Evolutionary conservation across 2,329 filamentous ascomycete genomes (phyloP).

Genomic region (Cercospora zeae-maydis): DNA sequence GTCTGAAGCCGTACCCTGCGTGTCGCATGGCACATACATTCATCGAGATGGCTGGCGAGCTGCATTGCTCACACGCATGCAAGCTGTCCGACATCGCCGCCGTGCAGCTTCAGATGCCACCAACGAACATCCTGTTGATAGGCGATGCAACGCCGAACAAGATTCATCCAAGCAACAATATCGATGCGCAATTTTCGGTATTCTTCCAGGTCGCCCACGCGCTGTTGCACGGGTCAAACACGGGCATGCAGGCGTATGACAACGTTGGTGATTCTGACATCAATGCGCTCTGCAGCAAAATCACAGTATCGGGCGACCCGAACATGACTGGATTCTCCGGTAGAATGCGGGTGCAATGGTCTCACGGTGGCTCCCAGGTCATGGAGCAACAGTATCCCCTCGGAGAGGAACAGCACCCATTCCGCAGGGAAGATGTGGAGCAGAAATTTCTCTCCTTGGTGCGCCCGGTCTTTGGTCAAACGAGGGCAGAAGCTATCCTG

Average conservation of each 20-base stretch:
- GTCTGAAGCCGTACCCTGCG: conserved; percentile 33
- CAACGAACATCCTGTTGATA: conserved; percentile 30
- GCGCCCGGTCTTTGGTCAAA: conserved; percentile 24
- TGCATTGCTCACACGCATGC: conserved; percentile 11
- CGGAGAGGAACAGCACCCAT: conserved; percentile 32
- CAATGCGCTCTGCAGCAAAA: conserved; percentile 27
- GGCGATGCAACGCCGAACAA: conserved; percentile 38
- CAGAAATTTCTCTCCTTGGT: conserved; percentile 32
- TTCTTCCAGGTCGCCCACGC: conserved; percentile 37
- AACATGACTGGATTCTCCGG: conserved; percentile 27
- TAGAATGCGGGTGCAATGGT: conserved; percentile 26
- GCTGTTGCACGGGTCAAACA: conserved; percentile 30
- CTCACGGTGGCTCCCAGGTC: conserved; percentile 23
- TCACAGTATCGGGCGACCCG: conserved; percentile 25
- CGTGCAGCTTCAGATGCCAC: conserved; percentile 25
- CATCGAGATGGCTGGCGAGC: conserved; percentile 31
- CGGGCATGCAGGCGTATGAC: conserved; percentile 30
- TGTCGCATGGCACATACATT: conserved; percentile 36
- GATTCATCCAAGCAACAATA: conserved; percentile 36
- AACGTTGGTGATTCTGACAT: conserved; percentile 28
- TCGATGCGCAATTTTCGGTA: conserved; percentile 38
- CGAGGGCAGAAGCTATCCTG: conserved; percentile 25
- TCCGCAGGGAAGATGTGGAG: conserved; percentile 30
- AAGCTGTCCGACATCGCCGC: conserved; percentile 20
- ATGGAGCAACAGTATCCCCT: conserved; percentile 27